phyloP scores from a whole-genome alignment of 345 rosid genomes.

The Leavenworthia alabamica region DNA sequence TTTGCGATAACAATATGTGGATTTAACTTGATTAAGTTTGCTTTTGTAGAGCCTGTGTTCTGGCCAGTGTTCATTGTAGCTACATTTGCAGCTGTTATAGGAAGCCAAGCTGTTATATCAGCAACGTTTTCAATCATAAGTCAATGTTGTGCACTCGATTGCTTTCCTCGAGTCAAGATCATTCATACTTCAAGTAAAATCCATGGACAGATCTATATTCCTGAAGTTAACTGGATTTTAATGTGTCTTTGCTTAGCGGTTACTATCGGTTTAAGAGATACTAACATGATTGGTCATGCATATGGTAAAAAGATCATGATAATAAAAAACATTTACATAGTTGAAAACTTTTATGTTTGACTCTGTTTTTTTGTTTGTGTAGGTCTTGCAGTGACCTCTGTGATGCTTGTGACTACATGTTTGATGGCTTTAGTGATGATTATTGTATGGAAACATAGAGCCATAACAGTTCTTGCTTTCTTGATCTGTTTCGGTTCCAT shows the following conservation, averaged over 20 bases:
- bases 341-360: neutral
- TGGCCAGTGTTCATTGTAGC: constrained; percentile 89
- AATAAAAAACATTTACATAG: neutral
- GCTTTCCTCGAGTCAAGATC: constrained; percentile 82
- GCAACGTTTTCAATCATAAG: constrained; percentile 89
- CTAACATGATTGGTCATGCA: constrained; percentile 72
- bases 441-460: constrained; percentile 59
- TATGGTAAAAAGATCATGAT: constrained; percentile 44
- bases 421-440: constrained; percentile 60
- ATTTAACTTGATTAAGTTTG: neutral
- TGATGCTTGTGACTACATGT: constrained; percentile 79
- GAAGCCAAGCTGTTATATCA: constrained; percentile 86
- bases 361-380: constrained; percentile 15
- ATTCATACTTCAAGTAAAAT: constrained; percentile 73
- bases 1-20: neutral
- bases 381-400: constrained; percentile 76
- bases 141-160: constrained; percentile 74
- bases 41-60: constrained; percentile 61
- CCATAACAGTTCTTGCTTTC: constrained; percentile 38
- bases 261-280: constrained; percentile 62
- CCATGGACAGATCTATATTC: constrained; percentile 77
- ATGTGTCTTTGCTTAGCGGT: constrained; percentile 74
- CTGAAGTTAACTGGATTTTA: constrained; percentile 87
- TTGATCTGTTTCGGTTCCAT: constrained; percentile 52
- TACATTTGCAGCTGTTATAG: constrained; percentile 71